Conservation (phyloP, 2,329 filamentous ascomycete genomes). For the Cladosporium sp. region DNA sequence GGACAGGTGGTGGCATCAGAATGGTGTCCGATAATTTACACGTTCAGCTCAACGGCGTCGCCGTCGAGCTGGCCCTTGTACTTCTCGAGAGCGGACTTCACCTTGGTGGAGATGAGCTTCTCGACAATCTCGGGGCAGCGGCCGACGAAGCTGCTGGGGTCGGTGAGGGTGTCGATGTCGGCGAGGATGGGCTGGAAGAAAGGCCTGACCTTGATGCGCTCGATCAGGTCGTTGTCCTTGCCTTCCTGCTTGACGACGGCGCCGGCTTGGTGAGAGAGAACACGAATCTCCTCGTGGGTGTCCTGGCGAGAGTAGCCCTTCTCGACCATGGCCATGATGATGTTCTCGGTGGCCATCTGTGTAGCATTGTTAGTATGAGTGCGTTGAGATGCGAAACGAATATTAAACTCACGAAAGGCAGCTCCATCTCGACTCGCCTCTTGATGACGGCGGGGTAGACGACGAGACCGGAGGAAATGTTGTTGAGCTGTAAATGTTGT, state of each 20-base stretch:
- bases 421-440: constrained; percentile 64
- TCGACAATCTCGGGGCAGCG: constrained; percentile 38
- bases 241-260: constrained; percentile 68
- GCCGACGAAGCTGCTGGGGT: constrained; percentile 36
- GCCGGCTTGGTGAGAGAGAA: constrained; percentile 72
- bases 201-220: constrained; percentile 65
- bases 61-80: constrained; percentile 26
- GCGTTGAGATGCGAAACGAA: background rate
- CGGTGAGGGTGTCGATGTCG: constrained; percentile 34
- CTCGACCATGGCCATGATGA: constrained; percentile 74
- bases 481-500: constrained; percentile 44
- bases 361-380: background rate
- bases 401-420: constrained; percentile 68
- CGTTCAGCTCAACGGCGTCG: constrained; percentile 26
- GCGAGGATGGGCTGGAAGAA: constrained; percentile 60
- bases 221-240: constrained; percentile 74
- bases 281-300: constrained; percentile 78
- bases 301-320: constrained; percentile 72
- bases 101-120: constrained; percentile 34
- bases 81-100: constrained; percentile 32
- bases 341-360: constrained; percentile 46
- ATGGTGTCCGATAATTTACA: constrained; percentile 14
- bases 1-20: background rate
- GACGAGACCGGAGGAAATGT: constrained; percentile 69
- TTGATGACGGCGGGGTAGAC: constrained; percentile 73